phyloP scores from a whole-genome alignment of 2,329 filamentous ascomycete species.

The Hypoxylon sp. region DNA sequence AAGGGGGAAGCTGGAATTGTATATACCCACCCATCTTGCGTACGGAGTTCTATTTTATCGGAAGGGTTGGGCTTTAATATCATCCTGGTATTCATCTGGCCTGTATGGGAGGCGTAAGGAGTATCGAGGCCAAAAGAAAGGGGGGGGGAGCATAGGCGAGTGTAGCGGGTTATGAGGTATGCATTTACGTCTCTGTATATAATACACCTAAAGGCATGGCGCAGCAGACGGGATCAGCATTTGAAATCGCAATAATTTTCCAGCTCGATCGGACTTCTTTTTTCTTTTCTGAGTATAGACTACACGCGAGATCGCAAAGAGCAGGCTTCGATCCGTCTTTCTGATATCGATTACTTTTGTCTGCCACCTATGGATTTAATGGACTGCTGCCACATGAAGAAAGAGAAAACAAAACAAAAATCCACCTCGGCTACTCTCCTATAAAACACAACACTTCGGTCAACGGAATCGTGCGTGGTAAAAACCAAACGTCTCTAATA shows the following conservation, averaged over 20 bases:
- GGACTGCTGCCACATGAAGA: conserved; percentile 18
- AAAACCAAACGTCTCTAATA: conserved; percentile 11
- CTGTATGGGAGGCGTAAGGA: background rate
- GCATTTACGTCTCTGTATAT: conserved; percentile 16
- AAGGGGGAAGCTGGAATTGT: conserved; percentile 13
- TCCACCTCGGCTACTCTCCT: conserved; percentile 3
- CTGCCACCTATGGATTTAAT: conserved; percentile 22
- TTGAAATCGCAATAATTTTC: conserved; percentile 12
- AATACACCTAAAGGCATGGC: background rate
- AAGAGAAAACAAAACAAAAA: too few relatives aligned
- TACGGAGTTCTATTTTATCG: conserved; percentile 1
- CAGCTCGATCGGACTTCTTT: background rate
- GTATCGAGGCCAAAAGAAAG: conserved; percentile 4
- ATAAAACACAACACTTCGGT: conserved; percentile 11
- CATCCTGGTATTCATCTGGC: background rate
- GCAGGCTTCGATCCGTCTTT: conserved; percentile 11
- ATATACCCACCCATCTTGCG: conserved; percentile 28
- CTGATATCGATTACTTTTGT: conserved; percentile 23
- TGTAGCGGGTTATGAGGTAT: conserved; percentile 8
- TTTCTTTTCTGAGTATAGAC: background rate
- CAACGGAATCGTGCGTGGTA: conserved; percentile 5
- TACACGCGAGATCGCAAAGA: background rate
- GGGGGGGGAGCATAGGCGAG: background rate
- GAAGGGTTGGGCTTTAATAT: conserved; percentile 1
- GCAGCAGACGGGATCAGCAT: conserved; percentile 6